Conservation (phyloP, 306 rosid genomes). For the Styphnolobium japonicum region DNA sequence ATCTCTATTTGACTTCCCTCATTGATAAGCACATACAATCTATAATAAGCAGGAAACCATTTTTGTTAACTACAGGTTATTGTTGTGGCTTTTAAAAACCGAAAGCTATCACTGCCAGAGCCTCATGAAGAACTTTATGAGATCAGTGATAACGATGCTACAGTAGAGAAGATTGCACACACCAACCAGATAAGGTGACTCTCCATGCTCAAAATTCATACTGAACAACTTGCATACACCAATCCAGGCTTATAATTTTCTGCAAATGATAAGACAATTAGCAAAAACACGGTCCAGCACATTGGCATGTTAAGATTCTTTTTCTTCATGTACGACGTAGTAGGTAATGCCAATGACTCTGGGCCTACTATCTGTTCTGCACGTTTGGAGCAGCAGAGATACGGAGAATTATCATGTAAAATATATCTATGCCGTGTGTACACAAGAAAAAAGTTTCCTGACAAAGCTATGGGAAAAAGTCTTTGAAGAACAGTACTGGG, state of each 20-base stretch:
- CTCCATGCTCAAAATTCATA: slow-evolving; percentile 1
- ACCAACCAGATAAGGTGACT: slow-evolving; percentile 73
- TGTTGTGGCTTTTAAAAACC: slow-evolving; percentile 65
- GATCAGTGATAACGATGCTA: slow-evolving; percentile 41
- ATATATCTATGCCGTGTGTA: slow-evolving; percentile 22
- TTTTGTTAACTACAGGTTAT: slow-evolving; percentile 54
- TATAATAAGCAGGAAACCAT: not conserved
- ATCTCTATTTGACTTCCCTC: not conserved
- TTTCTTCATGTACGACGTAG: slow-evolving; percentile 33
- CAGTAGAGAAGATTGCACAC: slow-evolving; percentile 52
- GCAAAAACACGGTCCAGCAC: slow-evolving; percentile 26
- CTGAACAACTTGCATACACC: slow-evolving; percentile 11
- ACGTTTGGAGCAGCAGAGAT: slow-evolving; percentile 35
- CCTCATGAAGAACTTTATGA: slow-evolving; percentile 57
- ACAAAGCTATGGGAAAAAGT: slow-evolving; percentile 32
- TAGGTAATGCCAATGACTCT: slow-evolving; percentile 38
- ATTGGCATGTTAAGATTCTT: slow-evolving; percentile 41
- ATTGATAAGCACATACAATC: not conserved
- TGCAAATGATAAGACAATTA: slow-evolving; percentile 20
- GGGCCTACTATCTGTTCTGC: slow-evolving; percentile 45
- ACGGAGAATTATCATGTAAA: slow-evolving; percentile 42
- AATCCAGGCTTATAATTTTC: slow-evolving; percentile 24
- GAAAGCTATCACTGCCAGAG: slow-evolving; percentile 46
- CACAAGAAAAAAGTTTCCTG: slow-evolving; percentile 26
- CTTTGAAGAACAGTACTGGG: not conserved